A percentile compares a stretch with the other conserved stretches of the same genome.
phyloP scores from a whole-genome alignment of 164 flowering plant species.

The Chimonanthus salicifolius region DNA sequence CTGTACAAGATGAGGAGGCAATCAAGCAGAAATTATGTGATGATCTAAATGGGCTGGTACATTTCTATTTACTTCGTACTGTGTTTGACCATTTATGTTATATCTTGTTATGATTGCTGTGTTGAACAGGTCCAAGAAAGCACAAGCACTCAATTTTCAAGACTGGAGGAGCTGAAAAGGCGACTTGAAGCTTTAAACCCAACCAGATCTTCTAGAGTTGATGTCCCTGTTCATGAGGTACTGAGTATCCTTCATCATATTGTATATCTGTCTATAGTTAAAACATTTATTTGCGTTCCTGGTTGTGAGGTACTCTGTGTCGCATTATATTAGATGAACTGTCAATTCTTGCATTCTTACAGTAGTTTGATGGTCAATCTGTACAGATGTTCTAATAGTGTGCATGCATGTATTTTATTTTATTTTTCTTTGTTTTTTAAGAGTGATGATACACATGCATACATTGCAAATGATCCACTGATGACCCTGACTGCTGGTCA shows the following conservation, averaged over 20 bases:
- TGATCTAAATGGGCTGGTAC: conserved; percentile 77
- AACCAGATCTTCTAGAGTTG: conserved; percentile 45
- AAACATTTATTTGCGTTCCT: not conserved
- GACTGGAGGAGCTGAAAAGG: conserved; percentile 87
- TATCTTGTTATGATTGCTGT: not conserved
- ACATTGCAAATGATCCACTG: not conserved
- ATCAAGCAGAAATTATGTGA: conserved; percentile 85
- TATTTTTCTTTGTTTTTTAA: too few species aligned
- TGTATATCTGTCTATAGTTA: not conserved
- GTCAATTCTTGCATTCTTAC: not conserved
- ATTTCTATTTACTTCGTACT: not conserved
- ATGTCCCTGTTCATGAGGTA: conserved; percentile 31
- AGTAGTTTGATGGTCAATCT: not conserved
- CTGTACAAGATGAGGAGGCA: conserved; percentile 80
- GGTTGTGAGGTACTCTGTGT: not conserved
- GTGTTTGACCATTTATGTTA: not conserved
- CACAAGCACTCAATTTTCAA: conserved; percentile 56
- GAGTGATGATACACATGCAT: too few species aligned
- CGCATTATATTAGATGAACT: not conserved
- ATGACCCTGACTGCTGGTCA: not conserved
- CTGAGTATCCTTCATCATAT: not conserved
- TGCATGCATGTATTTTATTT: too few species aligned
- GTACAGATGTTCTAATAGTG: not conserved
- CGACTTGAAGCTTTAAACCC: conserved; percentile 87
- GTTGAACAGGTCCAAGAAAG: conserved; percentile 79